Conservation (phyloP, 2,329 filamentous ascomycete species). For the Passalora sequoiae region DNA sequence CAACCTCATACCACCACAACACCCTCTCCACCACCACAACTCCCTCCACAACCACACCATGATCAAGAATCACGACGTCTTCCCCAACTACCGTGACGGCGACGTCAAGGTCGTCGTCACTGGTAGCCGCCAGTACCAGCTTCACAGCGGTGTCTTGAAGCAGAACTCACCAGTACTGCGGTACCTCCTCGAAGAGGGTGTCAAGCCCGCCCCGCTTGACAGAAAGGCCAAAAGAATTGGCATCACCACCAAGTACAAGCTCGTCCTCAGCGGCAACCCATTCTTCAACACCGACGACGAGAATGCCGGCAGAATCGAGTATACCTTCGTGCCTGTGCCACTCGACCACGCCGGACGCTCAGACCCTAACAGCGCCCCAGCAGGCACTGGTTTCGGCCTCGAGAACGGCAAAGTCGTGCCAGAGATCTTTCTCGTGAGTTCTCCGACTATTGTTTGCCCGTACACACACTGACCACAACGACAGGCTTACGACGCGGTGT, state of each 20-base stretch:
- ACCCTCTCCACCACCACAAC: too few relatives aligned
- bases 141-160: conserved; percentile 37
- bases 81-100: conserved; percentile 37
- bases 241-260: conserved; percentile 19
- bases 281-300: conserved; percentile 5
- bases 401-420: conserved; percentile 21
- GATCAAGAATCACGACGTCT: conserved; percentile 17
- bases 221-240: conserved; percentile 28
- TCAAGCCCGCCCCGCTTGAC: conserved; percentile 27
- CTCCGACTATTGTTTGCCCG: background rate
- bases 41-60: too few relatives aligned
- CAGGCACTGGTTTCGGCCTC: conserved; percentile 16
- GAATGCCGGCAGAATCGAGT: conserved; percentile 7
- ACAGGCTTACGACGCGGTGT: conserved; percentile 41
- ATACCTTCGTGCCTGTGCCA: conserved; percentile 11
- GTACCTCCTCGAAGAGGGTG: conserved; percentile 20
- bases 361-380: background rate
- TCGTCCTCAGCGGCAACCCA: conserved; percentile 22
- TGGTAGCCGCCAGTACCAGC: conserved; percentile 33
- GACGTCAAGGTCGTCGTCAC: conserved; percentile 39
- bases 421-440: conserved; percentile 16
- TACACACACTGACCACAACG: conserved; percentile 9
- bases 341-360: conserved; percentile 22
- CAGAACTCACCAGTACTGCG: conserved; percentile 21
- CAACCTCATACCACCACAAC: too few relatives aligned